phyloP scores from a whole-genome alignment of 176 grass and related monocot genomes.

The Zea mays region Zm-B73-REFERENCE-NAM-5.0 NC_050096.1:288956001-288956500 shows the following conservation, averaged over 20 bases:
- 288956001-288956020: too few relatives aligned
- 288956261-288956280: slow-evolving; percentile 82
- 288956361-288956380: slow-evolving; percentile 32
- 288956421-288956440: too few relatives aligned
- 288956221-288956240: slow-evolving; percentile 45
- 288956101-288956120: too few relatives aligned
- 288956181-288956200: neutral
- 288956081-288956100: too few relatives aligned
- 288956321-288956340: slow-evolving; percentile 66
- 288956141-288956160: neutral
- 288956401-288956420: neutral
- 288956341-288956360: neutral
- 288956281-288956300: slow-evolving; percentile 80
- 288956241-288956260: slow-evolving; percentile 65
- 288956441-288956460: too few relatives aligned
- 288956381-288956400: neutral
- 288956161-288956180: neutral
- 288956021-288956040: too few relatives aligned
- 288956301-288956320: neutral
- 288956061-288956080: too few relatives aligned
- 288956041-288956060: too few relatives aligned
- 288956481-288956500: too few relatives aligned
- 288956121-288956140: too few relatives aligned
- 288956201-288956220: neutral
- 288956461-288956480: too few relatives aligned